These are phyloP conservation scores for Fusarium concolor DNA, from an alignment of 2,329 filamentous ascomycete species.

Conservation along the genomic window DNA sequence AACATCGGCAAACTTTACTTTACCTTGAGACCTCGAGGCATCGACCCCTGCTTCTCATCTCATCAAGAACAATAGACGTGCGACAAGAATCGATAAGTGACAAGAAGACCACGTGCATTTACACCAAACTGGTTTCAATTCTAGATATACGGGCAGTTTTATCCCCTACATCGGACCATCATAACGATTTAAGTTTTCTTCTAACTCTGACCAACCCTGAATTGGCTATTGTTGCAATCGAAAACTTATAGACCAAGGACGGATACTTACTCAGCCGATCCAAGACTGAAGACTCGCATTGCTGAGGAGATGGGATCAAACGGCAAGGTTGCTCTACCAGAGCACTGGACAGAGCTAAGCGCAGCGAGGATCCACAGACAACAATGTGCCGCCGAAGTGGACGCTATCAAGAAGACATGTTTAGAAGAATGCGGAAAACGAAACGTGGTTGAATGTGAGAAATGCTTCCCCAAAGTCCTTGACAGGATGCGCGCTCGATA, in stretches of 20 bases:
- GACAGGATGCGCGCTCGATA: slow-evolving; percentile 57
- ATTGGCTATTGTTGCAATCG: neutral
- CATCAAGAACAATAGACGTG: slow-evolving; percentile 27
- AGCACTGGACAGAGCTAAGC: slow-evolving; percentile 56
- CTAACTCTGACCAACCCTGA: neutral
- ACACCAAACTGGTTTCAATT: neutral
- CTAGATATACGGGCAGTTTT: neutral
- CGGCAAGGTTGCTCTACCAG: slow-evolving; percentile 49
- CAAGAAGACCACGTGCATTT: neutral
- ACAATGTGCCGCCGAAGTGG: slow-evolving; percentile 56
- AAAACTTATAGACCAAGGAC: neutral
- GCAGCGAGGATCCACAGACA: slow-evolving; percentile 48
- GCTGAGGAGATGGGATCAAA: slow-evolving; percentile 41
- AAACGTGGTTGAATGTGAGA: slow-evolving; percentile 59
- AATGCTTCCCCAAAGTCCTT: slow-evolving; percentile 62
- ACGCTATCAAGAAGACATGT: slow-evolving; percentile 58
- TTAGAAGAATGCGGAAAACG: slow-evolving; percentile 56
- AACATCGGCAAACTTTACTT: slow-evolving; percentile 19
- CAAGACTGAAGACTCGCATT: neutral
- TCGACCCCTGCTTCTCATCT: slow-evolving; percentile 28
- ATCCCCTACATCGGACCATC: neutral
- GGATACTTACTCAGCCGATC: neutral
- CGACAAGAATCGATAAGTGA: slow-evolving; percentile 1
- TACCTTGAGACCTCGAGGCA: neutral
- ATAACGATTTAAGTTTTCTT: neutral